These are phyloP conservation scores for Aspergillus ostianus DNA, from an alignment of 495 filamentous ascomycete genomes.

Conservation along the genomic window DNA sequence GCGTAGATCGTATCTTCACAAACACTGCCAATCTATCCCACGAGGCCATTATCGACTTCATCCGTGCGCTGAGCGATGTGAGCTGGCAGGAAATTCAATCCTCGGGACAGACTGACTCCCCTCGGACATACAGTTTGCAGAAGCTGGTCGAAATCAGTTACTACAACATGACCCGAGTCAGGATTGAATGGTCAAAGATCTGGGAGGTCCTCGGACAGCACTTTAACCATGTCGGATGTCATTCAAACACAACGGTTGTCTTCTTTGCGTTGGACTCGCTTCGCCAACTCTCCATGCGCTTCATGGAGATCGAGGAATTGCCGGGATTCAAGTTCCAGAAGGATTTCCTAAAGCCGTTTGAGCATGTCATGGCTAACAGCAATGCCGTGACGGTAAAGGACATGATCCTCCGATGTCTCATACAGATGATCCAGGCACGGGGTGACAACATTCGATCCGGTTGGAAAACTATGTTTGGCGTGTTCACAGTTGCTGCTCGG, in stretches of 20 bases:
- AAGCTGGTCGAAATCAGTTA: constrained; percentile 98
- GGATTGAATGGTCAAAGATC: constrained; percentile 97
- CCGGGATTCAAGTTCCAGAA: constrained; percentile 99
- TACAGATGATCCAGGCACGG: constrained; percentile 97
- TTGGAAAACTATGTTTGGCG: constrained; percentile 99
- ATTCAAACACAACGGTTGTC: constrained; percentile 90
- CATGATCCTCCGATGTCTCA: constrained; percentile 94
- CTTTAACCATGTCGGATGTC: constrained; percentile 96
- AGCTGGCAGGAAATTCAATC: constrained; percentile 99
- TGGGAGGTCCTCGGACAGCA: constrained; percentile 96
- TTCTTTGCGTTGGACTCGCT: constrained; percentile 96
- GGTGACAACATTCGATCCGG: constrained; percentile 96
- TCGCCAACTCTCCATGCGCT: constrained; percentile 93
- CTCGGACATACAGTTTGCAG: constrained; percentile 92
- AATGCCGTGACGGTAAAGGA: constrained; percentile 90
- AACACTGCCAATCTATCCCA: constrained; percentile 91
- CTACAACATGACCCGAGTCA: constrained; percentile 98
- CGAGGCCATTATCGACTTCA: constrained; percentile 97
- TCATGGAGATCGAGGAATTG: constrained; percentile 97
- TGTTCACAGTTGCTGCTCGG: constrained; percentile 91
- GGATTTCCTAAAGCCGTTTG: constrained; percentile 97
- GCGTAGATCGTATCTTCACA: constrained; percentile 93
- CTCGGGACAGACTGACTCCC: constrained; percentile 90
- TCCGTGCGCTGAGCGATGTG: constrained; percentile 87
- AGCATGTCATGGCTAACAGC: constrained; percentile 94